A percentile compares a stretch with the other conserved stretches of the same genome.
These are phyloP conservation scores for Spathaspora sp. DNA, from an alignment of 805 yeast genomes.

Conservation along the genomic window DNA sequence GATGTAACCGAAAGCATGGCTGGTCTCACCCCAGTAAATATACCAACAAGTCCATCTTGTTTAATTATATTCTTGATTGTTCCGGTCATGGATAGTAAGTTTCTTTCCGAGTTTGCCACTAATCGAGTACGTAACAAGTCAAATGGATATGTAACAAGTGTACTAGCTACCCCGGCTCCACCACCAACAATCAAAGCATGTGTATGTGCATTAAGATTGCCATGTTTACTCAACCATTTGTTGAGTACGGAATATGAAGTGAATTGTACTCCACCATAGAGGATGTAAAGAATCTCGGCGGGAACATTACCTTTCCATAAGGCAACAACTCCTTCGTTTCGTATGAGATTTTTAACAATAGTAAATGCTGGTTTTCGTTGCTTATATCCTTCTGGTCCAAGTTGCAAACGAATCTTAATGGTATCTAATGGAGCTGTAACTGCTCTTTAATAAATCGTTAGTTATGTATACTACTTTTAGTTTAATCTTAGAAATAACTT, in stretches of 20 bases:
- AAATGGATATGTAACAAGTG: constrained; percentile 77
- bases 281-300: constrained; percentile 78
- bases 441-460: constrained; percentile 36
- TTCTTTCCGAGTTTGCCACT: constrained; percentile 54
- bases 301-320: constrained; percentile 98
- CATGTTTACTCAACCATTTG: constrained; percentile 30
- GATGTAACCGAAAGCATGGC: constrained; percentile 63
- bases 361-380: constrained; percentile 24
- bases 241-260: constrained; percentile 62
- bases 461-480: constrained; percentile 9
- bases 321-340: constrained; percentile 67
- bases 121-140: constrained; percentile 86
- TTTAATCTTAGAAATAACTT: constrained; percentile 12
- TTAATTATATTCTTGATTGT: constrained; percentile 23
- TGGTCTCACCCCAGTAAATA: constrained; percentile 48
- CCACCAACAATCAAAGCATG: constrained; percentile 66
- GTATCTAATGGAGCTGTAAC: constrained; percentile 78
- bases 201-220: constrained; percentile 28
- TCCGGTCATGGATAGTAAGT: constrained; percentile 34
- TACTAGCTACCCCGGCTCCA: constrained; percentile 72
- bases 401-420: constrained; percentile 70
- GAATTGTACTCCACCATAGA: constrained; percentile 86
- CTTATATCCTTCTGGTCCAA: constrained; percentile 34
- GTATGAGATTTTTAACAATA: constrained; percentile 41
- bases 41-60: constrained; percentile 40